Evolutionary conservation across 73 alveolate genomes (phyloP).

Genomic region (Loxodes magnus): DNA sequence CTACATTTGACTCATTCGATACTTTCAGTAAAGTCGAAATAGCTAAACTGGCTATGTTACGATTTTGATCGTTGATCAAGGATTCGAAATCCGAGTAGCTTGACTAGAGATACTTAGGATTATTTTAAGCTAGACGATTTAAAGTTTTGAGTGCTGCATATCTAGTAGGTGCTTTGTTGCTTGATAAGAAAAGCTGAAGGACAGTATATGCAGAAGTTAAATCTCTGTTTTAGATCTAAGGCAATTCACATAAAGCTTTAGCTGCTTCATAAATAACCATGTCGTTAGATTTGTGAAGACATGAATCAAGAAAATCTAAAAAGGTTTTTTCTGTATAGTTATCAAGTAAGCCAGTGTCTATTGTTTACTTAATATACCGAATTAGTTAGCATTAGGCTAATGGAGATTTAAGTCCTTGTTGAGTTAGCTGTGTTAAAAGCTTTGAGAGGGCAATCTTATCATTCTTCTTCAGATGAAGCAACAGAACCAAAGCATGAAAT

Average conservation of each 20-base stretch:
- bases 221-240: constrained; percentile 9
- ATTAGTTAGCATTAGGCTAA: constrained; percentile 70
- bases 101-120: constrained; percentile 23
- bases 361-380: constrained; percentile 51
- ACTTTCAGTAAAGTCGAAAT: constrained; percentile 49
- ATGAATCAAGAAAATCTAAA: constrained; percentile 31
- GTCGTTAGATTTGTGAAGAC: constrained; percentile 60
- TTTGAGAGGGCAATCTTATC: constrained; percentile 72
- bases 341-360: constrained; percentile 46
- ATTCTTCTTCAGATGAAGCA: constrained; percentile 65
- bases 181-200: constrained; percentile 29
- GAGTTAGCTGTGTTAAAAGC: constrained; percentile 42
- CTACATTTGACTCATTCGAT: constrained; percentile 40
- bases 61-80: constrained; percentile 40
- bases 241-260: constrained; percentile 57
- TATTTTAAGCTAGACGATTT: constrained; percentile 34
- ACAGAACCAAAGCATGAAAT: constrained; percentile 67
- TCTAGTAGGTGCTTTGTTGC: constrained; percentile 29
- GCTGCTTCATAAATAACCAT: constrained; percentile 75
- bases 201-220: constrained; percentile 33
- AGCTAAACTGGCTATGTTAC: constrained; percentile 52
- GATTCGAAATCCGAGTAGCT: constrained; percentile 33
- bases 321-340: constrained; percentile 26
- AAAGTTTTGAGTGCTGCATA: constrained; percentile 49
- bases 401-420: constrained; percentile 29